Conservation (phyloP, 179 eudicot genomes). For the Corrigiola litoralis region DNA sequence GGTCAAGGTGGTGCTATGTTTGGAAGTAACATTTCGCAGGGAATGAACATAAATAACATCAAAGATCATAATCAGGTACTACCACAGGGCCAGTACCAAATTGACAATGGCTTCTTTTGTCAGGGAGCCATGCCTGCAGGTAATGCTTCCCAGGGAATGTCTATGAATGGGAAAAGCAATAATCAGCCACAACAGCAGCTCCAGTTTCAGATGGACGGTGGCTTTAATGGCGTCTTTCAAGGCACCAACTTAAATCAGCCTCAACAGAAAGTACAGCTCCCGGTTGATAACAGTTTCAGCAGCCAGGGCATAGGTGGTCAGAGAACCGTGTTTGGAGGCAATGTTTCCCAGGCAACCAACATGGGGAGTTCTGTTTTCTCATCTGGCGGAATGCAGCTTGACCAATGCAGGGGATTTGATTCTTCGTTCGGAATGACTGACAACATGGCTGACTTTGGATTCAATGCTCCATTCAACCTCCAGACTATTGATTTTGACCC, state of each 20-base stretch:
- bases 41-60: slow-evolving; percentile 8
- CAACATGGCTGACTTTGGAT: slow-evolving; percentile 30
- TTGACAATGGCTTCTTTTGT: slow-evolving; percentile 16
- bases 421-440: slow-evolving; percentile 27
- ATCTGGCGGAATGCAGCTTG: slow-evolving; percentile 22
- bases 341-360: slow-evolving; percentile 14
- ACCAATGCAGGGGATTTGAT: slow-evolving; percentile 26
- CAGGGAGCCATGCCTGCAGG: slow-evolving; percentile 12
- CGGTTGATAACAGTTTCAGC: slow-evolving; percentile 8
- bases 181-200: slow-evolving; percentile 15
- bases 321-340: slow-evolving; percentile 8
- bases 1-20: slow-evolving; percentile 20
- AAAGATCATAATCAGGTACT: slow-evolving; percentile 12
- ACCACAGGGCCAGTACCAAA: slow-evolving; percentile 19
- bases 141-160: slow-evolving; percentile 18
- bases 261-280: slow-evolving; percentile 9
- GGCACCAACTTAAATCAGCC: slow-evolving; percentile 11
- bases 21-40: slow-evolving; percentile 19
- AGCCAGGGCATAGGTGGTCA: not conserved
- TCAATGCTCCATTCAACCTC: slow-evolving; percentile 26
- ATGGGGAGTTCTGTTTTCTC: slow-evolving; percentile 16
- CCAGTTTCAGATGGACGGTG: slow-evolving; percentile 18
- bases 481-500: slow-evolving; percentile 21
- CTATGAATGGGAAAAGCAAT: slow-evolving; percentile 9
- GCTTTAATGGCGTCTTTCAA: slow-evolving; percentile 2